Base-by-base conservation (phyloP, 1,284 basidiomycete genomes). In the Cryptococcus jaspeensis region DNA sequence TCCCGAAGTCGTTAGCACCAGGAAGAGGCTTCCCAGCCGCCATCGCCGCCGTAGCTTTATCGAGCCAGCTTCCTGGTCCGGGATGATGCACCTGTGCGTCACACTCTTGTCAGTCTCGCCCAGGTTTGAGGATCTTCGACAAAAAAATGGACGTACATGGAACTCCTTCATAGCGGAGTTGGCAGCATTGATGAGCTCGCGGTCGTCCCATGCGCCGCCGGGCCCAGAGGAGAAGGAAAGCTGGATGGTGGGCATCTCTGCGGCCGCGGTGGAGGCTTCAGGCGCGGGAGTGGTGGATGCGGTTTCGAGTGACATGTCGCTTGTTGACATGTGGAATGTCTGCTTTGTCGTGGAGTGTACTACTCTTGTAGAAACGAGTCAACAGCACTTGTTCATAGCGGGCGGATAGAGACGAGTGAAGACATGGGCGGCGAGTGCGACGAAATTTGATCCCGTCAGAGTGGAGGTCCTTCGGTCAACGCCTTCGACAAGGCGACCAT, bases 141-240 rank as follows among this genome's bases (percentile, higher is more conserved):
- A n/a, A n/a, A n/a, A n/a, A n/a, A n/a, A 50, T 20, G 44, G 41
- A 65, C 72, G 55, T 58, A 77, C 76, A 47, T 74, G 74, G 56
- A 77, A 78, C 59, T 78, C 75, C 40, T 74, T 67, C 50, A 74
- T 64, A 0, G 76, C 75, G 1, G 74, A 69, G 59, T 78, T 75
- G 56, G 70, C 76, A 12, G 71, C 72, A 43, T 67, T 67, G 43
- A 78, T 62, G 13, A 78, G 65, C 55, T 77, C 75, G 15, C 70
- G 50, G 61, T 78, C 76, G 54, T 78, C 76, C 76, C 76, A 78
- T 36, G 70, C 71, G 1, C 63, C 68, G 20, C 55, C 59, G 2
- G 53, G 49, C 4, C 52, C 50, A n/a, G 51, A 56, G 11, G 57
- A 48, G 47, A 65, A 63, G 32, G 61, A 59, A 8, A 65, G 55